phyloP scores from a whole-genome alignment of 257 asterid species.

The Nicotiana attenuata region DNA sequence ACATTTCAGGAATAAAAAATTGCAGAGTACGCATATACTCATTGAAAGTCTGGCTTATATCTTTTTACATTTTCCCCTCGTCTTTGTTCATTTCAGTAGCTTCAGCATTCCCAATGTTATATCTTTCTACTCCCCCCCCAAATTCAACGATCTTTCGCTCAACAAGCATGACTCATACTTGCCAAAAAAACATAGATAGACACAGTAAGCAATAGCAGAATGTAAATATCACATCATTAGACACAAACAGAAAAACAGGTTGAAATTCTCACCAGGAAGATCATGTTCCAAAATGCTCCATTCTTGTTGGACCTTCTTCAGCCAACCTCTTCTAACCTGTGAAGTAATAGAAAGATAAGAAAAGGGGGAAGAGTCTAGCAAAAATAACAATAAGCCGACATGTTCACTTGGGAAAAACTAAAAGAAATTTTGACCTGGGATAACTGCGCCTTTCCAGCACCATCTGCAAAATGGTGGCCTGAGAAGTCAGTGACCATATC shows the following conservation, averaged over 20 bases:
- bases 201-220: not conserved
- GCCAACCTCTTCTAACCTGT: constrained; percentile 71
- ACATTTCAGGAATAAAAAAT: not conserved
- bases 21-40: not conserved
- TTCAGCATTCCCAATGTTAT: not conserved
- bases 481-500: constrained; percentile 75
- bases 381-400: not conserved
- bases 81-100: not conserved
- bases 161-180: not conserved
- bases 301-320: constrained; percentile 80
- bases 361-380: not conserved
- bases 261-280: constrained; percentile 76
- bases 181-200: not conserved
- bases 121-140: not conserved
- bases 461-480: constrained; percentile 73
- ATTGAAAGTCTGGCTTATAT: not conserved
- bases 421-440: constrained; percentile 42
- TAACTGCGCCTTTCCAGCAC: constrained; percentile 44
- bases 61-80: not conserved
- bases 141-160: not conserved
- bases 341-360: constrained; percentile 12
- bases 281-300: constrained; percentile 81
- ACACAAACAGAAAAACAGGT: not conserved
- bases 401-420: not conserved
- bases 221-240: not conserved